These are phyloP conservation scores for Collybia mongolica DNA, from an alignment of 768 basidiomycete genomes.

Conservation along the genomic window DNA sequence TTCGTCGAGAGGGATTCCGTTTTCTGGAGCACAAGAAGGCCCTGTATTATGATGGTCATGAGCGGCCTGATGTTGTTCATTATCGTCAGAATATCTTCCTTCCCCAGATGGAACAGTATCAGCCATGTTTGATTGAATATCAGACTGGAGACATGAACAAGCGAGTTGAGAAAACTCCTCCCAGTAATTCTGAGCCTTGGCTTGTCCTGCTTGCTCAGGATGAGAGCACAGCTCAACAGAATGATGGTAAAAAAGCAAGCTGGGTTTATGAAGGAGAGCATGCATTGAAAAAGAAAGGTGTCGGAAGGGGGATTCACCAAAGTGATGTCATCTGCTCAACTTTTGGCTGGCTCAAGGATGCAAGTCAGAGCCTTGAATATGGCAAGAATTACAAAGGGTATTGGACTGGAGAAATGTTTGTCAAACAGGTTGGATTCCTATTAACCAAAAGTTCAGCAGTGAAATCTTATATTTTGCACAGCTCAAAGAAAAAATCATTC, in stretches of 20 bases:
- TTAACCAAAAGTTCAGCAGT: not conserved
- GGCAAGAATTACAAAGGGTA: slow-evolving; percentile 43
- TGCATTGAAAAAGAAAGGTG: slow-evolving; percentile 33
- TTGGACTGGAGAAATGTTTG: slow-evolving; percentile 29
- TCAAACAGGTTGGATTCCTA: slow-evolving; percentile 8
- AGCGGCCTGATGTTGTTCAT: slow-evolving; percentile 22
- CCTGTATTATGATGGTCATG: slow-evolving; percentile 34
- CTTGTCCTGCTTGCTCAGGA: slow-evolving; percentile 32
- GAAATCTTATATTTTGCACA: slow-evolving; percentile 4
- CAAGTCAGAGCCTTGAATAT: slow-evolving; percentile 35
- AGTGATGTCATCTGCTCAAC: slow-evolving; percentile 34
- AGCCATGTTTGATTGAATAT: slow-evolving; percentile 12
- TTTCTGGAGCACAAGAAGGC: slow-evolving; percentile 27
- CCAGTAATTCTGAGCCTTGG: slow-evolving; percentile 18
- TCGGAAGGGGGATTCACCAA: slow-evolving; percentile 34
- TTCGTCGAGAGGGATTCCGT: slow-evolving; percentile 21
- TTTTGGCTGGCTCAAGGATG: slow-evolving; percentile 27
- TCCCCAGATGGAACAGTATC: slow-evolving; percentile 21
- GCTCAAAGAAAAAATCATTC: slow-evolving; percentile 26
- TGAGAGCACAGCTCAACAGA: slow-evolving; percentile 38
- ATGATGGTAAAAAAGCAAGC: slow-evolving; percentile 25
- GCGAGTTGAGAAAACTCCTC: slow-evolving; percentile 1
- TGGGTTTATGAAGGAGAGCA: slow-evolving; percentile 35
- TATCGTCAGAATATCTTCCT: slow-evolving; percentile 28
- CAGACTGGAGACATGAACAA: slow-evolving; percentile 10